phyloP scores from a whole-genome alignment of 257 asterid genomes.

The Eustoma russellianum region DNA sequence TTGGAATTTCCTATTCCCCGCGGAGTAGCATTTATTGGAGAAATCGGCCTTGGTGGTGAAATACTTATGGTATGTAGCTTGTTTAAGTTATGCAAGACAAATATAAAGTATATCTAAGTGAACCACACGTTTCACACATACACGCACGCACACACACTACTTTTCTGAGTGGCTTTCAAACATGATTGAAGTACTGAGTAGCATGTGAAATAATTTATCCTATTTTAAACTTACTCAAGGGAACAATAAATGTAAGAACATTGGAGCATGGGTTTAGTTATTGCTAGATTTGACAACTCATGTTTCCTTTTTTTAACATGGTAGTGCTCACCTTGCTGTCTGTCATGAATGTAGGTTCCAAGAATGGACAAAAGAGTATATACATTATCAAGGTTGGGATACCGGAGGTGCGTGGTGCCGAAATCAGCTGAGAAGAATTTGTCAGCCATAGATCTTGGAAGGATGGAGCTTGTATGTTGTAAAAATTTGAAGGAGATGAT shows the following conservation, averaged over 20 bases:
- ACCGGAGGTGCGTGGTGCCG: conserved; percentile 69
- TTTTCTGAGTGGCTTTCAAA: no score
- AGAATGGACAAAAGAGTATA: conserved; percentile 71
- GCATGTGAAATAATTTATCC: background rate
- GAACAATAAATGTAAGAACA: no score
- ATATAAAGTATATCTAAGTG: no score
- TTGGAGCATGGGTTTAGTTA: no score
- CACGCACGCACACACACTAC: background rate
- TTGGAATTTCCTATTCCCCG: conserved; percentile 82
- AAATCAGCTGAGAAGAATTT: conserved; percentile 43
- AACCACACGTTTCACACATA: background rate
- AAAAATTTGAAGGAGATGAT: conserved; percentile 82
- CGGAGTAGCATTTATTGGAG: conserved; percentile 83
- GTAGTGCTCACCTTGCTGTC: background rate
- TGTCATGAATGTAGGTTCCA: conserved; percentile 48
- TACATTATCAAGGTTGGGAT: conserved; percentile 77
- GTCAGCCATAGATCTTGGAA: conserved; percentile 27
- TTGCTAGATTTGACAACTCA: no score
- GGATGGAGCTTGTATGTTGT: conserved; percentile 62
- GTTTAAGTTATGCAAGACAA: no score
- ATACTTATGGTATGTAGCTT: conserved; percentile 56
- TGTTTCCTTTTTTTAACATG: background rate
- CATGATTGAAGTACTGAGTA: background rate
- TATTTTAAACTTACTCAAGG: no score
- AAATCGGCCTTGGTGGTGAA: conserved; percentile 91